Percentiles rank a stretch among this genome's conserved stretches.
Evolutionary conservation across 116 monocot species (phyloP).

Genomic region (Posidonia oceanica): DNA sequence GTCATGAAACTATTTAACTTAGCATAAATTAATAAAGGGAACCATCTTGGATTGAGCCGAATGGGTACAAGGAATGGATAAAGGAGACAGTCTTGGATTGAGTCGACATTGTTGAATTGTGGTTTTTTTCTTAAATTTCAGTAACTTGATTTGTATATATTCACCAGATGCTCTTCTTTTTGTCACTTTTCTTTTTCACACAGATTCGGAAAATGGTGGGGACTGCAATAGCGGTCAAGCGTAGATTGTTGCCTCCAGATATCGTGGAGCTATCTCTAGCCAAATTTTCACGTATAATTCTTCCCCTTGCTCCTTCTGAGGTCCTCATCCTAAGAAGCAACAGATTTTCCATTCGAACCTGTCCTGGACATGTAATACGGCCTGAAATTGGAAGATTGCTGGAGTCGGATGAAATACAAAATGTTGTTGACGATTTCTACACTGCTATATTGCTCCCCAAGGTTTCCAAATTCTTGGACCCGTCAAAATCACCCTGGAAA

Average conservation of each 20-base stretch:
- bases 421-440: conserved; percentile 49
- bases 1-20: no score
- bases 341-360: conserved; percentile 30
- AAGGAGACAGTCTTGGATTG: no score
- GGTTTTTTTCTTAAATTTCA: no score
- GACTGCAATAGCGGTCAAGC: conserved; percentile 81
- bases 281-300: conserved; percentile 74
- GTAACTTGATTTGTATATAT: not conserved
- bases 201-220: conserved; percentile 98
- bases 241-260: conserved; percentile 64
- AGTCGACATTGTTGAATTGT: no score
- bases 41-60: no score
- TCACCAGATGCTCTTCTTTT: not conserved
- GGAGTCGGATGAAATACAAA: conserved; percentile 56
- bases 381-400: conserved; percentile 49
- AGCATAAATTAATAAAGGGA: no score
- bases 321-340: conserved; percentile 57
- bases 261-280: conserved; percentile 55
- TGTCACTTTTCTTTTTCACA: not conserved
- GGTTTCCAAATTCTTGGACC: conserved; percentile 62
- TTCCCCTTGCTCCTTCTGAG: conserved; percentile 83
- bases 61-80: no score
- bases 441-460: conserved; percentile 40
- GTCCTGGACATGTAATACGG: conserved; percentile 29
- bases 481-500: conserved; percentile 59